Evolutionary conservation across 2,329 filamentous ascomycete genomes (phyloP), one percentile per base, ranked within the genome.

Genomic region (Cladosporium sphaerospermum): DNA sequence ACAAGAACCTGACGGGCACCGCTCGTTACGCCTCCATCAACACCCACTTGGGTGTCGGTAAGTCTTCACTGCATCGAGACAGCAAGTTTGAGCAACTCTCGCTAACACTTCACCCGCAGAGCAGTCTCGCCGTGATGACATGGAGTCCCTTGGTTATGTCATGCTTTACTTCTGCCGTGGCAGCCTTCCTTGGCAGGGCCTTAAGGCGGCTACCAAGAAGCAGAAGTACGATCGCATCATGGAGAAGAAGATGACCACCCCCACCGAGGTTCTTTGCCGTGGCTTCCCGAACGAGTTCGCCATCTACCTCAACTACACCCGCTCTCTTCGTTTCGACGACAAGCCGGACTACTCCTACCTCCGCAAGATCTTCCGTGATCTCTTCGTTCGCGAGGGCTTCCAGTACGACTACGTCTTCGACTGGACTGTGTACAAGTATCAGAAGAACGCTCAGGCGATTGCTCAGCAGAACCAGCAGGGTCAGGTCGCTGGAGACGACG

Each of bases 201-300:
- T 96, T 52, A 96, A 96, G 83, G 92, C 92, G 77, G 92, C 92
- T 64, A 96, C 91, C 62, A 96, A 96, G 85, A 96, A 96, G 85
- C 92, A 97, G 79, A 99, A 99, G 80, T 97, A 99, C 71, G 93
- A 99, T 76, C 85, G 92, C 61, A 99, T 99, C 77, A 97, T 97
- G 92, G 93, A 99, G 82, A 99, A 99, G 86, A 99, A 99, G 89
- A 97, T 97, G 93, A 99, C 93, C 11, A 99, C 93, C 3, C 91
- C 93, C 8, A 97, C 92, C 64, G 92, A 99, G 76, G 91, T 96
- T 45, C 88, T 99, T 46, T 99, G 93, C 85, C 90, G 92, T 72
- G 93, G 93, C 62, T 97, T 99, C 80, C 93, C 93, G 65, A 96
- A 97, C 74, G 93, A 99, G 77, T 99, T 99, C 66, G 91, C 92